Evolutionary conservation across 129 eudicot species (phyloP), one percentile per base, ranked within the genome.

Genomic region (Kitagawia praeruptora): DNA sequence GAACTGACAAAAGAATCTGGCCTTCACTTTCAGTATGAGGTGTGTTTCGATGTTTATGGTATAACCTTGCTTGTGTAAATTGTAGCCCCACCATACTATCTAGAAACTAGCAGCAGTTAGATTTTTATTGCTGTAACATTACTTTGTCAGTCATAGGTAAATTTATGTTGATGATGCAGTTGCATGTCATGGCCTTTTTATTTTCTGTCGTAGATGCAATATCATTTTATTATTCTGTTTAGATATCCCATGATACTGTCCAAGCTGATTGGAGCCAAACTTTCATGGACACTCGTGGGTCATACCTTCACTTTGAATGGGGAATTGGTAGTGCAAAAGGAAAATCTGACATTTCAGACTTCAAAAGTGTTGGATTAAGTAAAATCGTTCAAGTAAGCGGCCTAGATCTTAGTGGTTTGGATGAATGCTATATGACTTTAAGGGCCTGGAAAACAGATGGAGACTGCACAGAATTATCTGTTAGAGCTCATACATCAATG

Each of bases 391-490:
- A 90, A 86, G 96, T 83, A 78, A 88, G 81, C 19, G 98, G 96
- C 76, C 89, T 92, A 45, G 92, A 95, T 82, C 85, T 95, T 28
- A 83, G 87, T 77, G 93, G 89, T 75, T 82, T 90, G 45, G 89
- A 80, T 85, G 90, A 90, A 21, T 95, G 98, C 84, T 92, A 86
- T 81, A 92, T 95, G 81, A 95, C 98, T 73, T 78, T 95, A 82
- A 89, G 97, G 90, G 98, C 97, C 49, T 92, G 97, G 93, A 95
- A 86, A 86, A 81, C 69, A 78, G 97, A 95, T 82, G 97, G 93
- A 19, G 86, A 93, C 14, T 86, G 86, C 81, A 85, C 82, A 54
- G 97, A 95, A 80, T 78, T 88, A n/a, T 87, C 90, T 79, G 96
- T 89, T 75, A 92, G 92, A 87, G 97, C 97, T 83, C 97, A 89